These are phyloP conservation scores for Tolypocladium inflatum DNA, from an alignment of 2,329 filamentous ascomycete genomes.

Conservation along the genomic window DNA sequence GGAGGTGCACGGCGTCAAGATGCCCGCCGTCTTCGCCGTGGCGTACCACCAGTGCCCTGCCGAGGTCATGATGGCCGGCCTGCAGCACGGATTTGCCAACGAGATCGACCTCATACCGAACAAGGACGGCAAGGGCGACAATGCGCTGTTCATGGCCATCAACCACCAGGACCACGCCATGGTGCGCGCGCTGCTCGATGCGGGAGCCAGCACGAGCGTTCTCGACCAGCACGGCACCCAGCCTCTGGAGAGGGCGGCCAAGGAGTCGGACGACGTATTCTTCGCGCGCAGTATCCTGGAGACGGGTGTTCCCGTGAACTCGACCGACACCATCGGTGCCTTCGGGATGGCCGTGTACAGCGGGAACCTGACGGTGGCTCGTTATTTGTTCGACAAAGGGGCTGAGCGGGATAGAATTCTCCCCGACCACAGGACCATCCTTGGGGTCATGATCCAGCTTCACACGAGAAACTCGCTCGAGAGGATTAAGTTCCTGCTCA, in stretches of 20 bases:
- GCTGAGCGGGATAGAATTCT: background rate
- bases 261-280: background rate
- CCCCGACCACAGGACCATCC: background rate
- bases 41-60: background rate
- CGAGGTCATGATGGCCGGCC: background rate
- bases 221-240: background rate
- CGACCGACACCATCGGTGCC: background rate
- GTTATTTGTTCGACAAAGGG: background rate
- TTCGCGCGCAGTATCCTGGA: background rate
- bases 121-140: no score
- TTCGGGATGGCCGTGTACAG: background rate
- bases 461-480: background rate
- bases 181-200: background rate
- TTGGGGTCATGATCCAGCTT: background rate
- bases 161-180: background rate
- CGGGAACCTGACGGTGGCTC: background rate
- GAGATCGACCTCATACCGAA: background rate
- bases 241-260: background rate
- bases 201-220: background rate
- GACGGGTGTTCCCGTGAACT: background rate
- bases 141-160: background rate
- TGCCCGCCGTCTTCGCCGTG: background rate
- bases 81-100: background rate
- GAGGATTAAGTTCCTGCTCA: background rate
- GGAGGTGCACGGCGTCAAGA: background rate